phyloP scores from a whole-genome alignment of 169 alveolate species.

The Plasmodium gallinaceum region DNA sequence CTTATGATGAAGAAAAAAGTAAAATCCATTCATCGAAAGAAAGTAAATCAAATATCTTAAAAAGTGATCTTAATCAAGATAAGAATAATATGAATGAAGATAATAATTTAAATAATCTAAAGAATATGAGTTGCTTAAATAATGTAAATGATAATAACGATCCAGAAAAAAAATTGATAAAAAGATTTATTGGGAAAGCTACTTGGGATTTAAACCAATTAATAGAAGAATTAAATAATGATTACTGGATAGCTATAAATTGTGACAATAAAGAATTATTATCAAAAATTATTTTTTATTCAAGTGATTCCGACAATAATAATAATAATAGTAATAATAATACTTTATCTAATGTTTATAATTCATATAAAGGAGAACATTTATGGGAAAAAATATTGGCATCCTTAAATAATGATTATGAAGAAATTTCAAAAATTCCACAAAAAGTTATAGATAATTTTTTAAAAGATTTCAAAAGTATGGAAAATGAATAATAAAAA shows the following conservation, averaged over 20 bases:
- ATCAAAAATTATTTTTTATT: slow-evolving; percentile 50
- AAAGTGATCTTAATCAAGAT: too few relatives aligned
- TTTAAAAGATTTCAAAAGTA: slow-evolving; percentile 51
- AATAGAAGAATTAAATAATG: slow-evolving; percentile 55
- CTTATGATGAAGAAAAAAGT: background rate
- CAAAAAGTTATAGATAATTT: slow-evolving; percentile 49
- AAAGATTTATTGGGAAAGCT: slow-evolving; percentile 68
- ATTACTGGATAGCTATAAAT: slow-evolving; percentile 69
- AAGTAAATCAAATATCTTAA: background rate
- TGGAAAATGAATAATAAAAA: slow-evolving; percentile 16
- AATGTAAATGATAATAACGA: background rate
- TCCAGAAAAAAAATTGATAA: slow-evolving; percentile 18
- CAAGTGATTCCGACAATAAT: background rate
- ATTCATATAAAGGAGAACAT: slow-evolving; percentile 46
- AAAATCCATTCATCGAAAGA: background rate
- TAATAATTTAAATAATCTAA: background rate
- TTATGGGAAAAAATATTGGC: slow-evolving; percentile 70
- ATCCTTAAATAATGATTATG: slow-evolving; percentile 67
- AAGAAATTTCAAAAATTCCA: slow-evolving; percentile 46
- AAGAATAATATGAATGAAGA: background rate
- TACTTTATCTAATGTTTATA: background rate
- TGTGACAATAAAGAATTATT: slow-evolving; percentile 55
- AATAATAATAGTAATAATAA: background rate
- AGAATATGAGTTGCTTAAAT: background rate
- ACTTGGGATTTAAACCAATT: slow-evolving; percentile 70